A percentile compares a stretch with the other conserved stretches of the same genome.
Conservation (phyloP, 768 basidiomycete species). For the Lepiota brunneoincarnata region DNA sequence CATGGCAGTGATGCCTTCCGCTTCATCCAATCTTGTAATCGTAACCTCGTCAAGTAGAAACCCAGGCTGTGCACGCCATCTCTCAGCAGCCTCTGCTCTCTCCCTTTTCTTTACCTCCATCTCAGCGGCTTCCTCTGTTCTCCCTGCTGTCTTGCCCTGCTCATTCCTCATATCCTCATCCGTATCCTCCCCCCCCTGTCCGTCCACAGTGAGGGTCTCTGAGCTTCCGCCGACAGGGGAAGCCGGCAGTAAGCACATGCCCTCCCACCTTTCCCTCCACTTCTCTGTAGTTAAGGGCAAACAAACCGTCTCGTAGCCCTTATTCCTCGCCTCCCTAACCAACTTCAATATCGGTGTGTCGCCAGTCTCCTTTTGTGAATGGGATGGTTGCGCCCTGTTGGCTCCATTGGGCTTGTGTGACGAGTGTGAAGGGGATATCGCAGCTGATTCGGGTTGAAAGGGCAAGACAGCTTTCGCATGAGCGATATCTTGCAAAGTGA, state of each 20-base stretch:
- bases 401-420: background rate
- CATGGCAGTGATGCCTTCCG: constrained; percentile 68
- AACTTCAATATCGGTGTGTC: constrained; percentile 53
- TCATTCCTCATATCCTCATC: constrained; percentile 7
- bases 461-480: constrained; percentile 24
- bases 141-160: constrained; percentile 10
- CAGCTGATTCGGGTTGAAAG: constrained; percentile 5
- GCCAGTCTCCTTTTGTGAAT: constrained; percentile 12
- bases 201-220: constrained; percentile 14
- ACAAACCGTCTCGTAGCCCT: constrained; percentile 75
- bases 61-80: constrained; percentile 80
- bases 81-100: constrained; percentile 69
- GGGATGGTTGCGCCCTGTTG: background rate
- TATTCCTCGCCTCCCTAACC: constrained; percentile 48
- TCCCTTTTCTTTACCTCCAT: constrained; percentile 33
- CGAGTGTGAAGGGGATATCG: too few relatives aligned
- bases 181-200: background rate
- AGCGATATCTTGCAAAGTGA: constrained; percentile 41
- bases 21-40: constrained; percentile 82
- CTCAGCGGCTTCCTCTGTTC: background rate
- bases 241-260: constrained; percentile 76
- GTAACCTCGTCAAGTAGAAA: constrained; percentile 86
- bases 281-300: constrained; percentile 85
- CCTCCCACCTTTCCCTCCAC: constrained; percentile 87
- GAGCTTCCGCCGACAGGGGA: constrained; percentile 20